A percentile compares a stretch with the other conserved stretches of the same genome.
Conservation (phyloP, 345 rosid species). For the Rhizophora mangle region DNA sequence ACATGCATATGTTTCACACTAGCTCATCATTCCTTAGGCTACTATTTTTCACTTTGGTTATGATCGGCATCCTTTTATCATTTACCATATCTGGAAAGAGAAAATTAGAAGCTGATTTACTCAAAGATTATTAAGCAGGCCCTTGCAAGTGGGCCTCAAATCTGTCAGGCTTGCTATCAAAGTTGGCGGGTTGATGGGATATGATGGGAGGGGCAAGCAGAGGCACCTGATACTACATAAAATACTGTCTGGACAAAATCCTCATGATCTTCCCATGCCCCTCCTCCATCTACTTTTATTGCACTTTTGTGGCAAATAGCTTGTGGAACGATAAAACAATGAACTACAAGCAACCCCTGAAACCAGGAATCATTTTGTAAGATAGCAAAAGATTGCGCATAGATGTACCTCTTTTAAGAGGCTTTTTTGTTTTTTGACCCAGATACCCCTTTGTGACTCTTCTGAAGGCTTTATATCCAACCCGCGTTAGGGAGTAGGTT, state of each 20-base stretch:
- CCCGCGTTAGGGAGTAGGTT: too few relatives aligned
- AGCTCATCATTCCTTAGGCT: too few relatives aligned
- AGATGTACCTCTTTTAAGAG: constrained; percentile 10
- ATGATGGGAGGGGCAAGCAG: constrained; percentile 16
- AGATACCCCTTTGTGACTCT: constrained; percentile 2
- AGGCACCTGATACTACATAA: constrained; percentile 29
- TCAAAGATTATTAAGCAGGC: constrained; percentile 6
- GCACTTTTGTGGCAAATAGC: constrained; percentile 23
- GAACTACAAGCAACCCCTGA: constrained; percentile 9
- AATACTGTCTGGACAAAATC: constrained; percentile 22
- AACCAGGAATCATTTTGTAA: constrained; percentile 15
- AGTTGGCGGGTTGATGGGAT: constrained; percentile 31
- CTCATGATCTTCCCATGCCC: constrained; percentile 1
- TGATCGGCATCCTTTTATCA: too few relatives aligned
- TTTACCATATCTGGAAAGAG: too few relatives aligned
- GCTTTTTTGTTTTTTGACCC: constrained; percentile 8
- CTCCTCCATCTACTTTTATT: not conserved
- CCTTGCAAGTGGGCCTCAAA: constrained; percentile 13
- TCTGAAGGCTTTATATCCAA: too few relatives aligned
- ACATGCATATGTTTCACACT: too few relatives aligned
- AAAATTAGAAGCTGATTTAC: not conserved
- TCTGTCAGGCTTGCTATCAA: constrained; percentile 14
- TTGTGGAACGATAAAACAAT: not conserved
- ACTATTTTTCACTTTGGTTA: too few relatives aligned
- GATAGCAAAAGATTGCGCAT: constrained; percentile 24